Conservation (phyloP, 129 eudicot genomes). For the Glebionis coronaria region DNA sequence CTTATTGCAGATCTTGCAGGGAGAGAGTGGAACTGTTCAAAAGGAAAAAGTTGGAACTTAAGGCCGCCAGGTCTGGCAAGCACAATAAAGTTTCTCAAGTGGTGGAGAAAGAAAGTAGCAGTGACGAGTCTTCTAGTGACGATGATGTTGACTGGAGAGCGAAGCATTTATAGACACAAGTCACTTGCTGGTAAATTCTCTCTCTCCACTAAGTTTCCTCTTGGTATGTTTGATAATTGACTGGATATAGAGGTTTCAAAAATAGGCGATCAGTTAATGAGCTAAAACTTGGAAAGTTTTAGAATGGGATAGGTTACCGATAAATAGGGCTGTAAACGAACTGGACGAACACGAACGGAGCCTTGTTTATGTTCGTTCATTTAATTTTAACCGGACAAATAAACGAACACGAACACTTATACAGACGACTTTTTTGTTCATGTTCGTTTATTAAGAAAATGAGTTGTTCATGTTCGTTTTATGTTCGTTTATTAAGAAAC, state of each 20-base stretch:
- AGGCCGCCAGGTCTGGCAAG: constrained; percentile 49
- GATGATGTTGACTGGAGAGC: constrained; percentile 94
- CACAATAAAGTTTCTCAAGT: constrained; percentile 32
- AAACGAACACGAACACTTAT: too few relatives aligned
- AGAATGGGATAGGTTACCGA: too few relatives aligned
- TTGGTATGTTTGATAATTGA: neutral
- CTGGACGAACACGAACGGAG: too few relatives aligned
- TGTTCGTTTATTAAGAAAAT: too few relatives aligned
- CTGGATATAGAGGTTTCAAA: neutral
- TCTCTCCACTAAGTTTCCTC: neutral
- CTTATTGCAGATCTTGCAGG: constrained; percentile 52
- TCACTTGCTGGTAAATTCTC: constrained; percentile 13
- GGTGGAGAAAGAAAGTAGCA: constrained; percentile 37
- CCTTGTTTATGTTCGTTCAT: too few relatives aligned
- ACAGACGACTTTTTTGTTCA: too few relatives aligned
- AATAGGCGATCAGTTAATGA: neutral
- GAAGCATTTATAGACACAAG: constrained; percentile 56
- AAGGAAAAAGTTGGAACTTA: constrained; percentile 70
- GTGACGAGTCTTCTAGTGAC: constrained; percentile 68
- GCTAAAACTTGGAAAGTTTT: neutral
- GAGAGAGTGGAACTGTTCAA: constrained; percentile 79
- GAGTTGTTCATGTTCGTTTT: too few relatives aligned
- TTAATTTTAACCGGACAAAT: too few relatives aligned
- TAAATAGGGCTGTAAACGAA: too few relatives aligned
- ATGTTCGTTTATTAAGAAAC: too few relatives aligned